These are phyloP conservation scores for Lignosus rhinocerotis DNA, from an alignment of 1,284 basidiomycete species.

Conservation along the genomic window DNA sequence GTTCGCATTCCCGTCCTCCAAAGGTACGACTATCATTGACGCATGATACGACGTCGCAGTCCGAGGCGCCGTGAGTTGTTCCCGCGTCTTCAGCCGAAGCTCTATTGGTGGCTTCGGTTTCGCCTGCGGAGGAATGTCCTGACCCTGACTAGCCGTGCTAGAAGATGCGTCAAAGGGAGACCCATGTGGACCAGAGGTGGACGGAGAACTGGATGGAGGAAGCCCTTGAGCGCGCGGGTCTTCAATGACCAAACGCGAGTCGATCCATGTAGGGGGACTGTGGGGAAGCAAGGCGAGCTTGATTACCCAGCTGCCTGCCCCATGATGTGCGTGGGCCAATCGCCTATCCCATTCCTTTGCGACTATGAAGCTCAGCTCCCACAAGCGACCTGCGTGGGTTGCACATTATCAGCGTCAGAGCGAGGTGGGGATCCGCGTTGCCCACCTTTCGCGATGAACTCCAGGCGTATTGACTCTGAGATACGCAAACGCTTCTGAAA, in stretches of 20 bases:
- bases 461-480: constrained; percentile 49
- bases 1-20: constrained; percentile 45
- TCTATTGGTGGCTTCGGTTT: constrained; percentile 39
- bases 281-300: constrained; percentile 53
- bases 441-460: constrained; percentile 69
- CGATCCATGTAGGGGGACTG: constrained; percentile 61
- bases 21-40: constrained; percentile 39
- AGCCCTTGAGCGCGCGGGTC: constrained; percentile 33
- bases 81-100: constrained; percentile 42
- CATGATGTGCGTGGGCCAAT: constrained; percentile 13
- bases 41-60: constrained; percentile 7
- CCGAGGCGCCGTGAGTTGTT: constrained; percentile 24
- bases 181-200: constrained; percentile 6
- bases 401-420: not conserved
- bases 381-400: constrained; percentile 53
- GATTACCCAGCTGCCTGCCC: constrained; percentile 56
- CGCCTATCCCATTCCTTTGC: constrained; percentile 27
- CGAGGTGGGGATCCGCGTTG: not conserved
- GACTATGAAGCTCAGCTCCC: constrained; percentile 56
- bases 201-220: constrained; percentile 20
- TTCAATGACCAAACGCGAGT: constrained; percentile 55
- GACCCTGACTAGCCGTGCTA: not conserved
- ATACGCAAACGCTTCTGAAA: constrained; percentile 76
- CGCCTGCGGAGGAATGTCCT: not conserved
- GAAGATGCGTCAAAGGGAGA: constrained; percentile 12